Conservation (phyloP, 1,139 yeast species). For the Kluyveromyces sp. region DNA sequence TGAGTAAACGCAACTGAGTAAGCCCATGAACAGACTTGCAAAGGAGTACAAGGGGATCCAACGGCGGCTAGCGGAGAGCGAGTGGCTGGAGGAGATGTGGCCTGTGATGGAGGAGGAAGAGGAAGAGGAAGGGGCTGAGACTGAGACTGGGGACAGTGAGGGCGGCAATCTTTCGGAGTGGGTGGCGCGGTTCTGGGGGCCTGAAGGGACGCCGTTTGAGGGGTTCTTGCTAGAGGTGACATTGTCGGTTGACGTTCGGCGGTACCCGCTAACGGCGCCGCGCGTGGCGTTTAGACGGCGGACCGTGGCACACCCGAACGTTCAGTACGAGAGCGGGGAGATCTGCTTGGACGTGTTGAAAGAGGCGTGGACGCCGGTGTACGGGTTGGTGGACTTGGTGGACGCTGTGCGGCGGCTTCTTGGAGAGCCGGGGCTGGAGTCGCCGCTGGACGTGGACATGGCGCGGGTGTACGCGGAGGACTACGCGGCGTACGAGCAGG, state of each 20-base stretch:
- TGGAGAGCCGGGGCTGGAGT: slow-evolving; percentile 74
- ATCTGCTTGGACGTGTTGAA: slow-evolving; percentile 77
- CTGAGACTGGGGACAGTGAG: slow-evolving; percentile 36
- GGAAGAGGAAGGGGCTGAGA: background rate
- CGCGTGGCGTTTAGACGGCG: slow-evolving; percentile 40
- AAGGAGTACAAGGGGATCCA: too few relatives aligned
- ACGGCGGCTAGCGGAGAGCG: too few relatives aligned
- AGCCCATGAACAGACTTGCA: too few relatives aligned
- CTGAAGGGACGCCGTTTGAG: slow-evolving; percentile 45
- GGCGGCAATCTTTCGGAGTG: slow-evolving; percentile 42
- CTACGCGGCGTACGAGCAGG: slow-evolving; percentile 45
- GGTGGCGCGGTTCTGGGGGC: slow-evolving; percentile 56
- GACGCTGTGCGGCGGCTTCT: slow-evolving; percentile 64
- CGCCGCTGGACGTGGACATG: slow-evolving; percentile 79
- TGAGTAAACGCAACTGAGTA: too few relatives aligned
- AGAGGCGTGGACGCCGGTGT: slow-evolving; percentile 78
- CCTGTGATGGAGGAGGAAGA: too few relatives aligned
- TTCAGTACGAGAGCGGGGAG: slow-evolving; percentile 62
- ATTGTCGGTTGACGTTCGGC: slow-evolving; percentile 39
- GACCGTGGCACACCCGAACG: slow-evolving; percentile 69
- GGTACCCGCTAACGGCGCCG: slow-evolving; percentile 72
- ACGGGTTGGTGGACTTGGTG: slow-evolving; percentile 67
- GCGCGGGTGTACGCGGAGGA: slow-evolving; percentile 67
- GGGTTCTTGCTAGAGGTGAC: slow-evolving; percentile 52
- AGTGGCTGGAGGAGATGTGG: too few relatives aligned